Percentiles rank a stretch among this genome's conserved stretches.
Conservation (phyloP, 2,329 filamentous ascomycete genomes). For the Lizonia empirigonia region DNA sequence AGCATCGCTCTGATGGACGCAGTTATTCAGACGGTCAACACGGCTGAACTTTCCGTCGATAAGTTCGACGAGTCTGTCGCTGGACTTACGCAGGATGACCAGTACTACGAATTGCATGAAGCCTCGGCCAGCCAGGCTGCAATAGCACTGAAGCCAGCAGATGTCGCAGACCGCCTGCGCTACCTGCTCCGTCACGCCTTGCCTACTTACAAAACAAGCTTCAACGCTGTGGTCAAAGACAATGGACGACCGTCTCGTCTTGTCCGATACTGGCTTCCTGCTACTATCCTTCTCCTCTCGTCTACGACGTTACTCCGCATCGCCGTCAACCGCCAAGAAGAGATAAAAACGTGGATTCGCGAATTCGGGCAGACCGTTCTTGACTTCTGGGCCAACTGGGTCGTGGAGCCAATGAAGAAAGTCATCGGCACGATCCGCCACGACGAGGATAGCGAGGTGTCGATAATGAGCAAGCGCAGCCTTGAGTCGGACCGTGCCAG, state of each 20-base stretch:
- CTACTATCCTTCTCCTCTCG: slow-evolving; percentile 69
- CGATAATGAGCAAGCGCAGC: slow-evolving; percentile 93
- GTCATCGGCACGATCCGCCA: slow-evolving; percentile 92
- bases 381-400: slow-evolving; percentile 97
- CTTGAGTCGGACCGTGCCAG: slow-evolving; percentile 88
- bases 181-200: slow-evolving; percentile 72
- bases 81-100: slow-evolving; percentile 60
- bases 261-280: slow-evolving; percentile 88
- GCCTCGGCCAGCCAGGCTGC: slow-evolving; percentile 43
- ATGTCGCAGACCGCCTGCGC: slow-evolving; percentile 70
- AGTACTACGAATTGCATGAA: slow-evolving; percentile 52
- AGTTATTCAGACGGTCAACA: slow-evolving; percentile 73
- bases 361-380: slow-evolving; percentile 78
- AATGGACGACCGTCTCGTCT: slow-evolving; percentile 78
- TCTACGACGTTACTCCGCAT: slow-evolving; percentile 86
- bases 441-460: slow-evolving; percentile 89
- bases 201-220: slow-evolving; percentile 67
- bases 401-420: slow-evolving; percentile 81
- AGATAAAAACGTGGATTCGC: slow-evolving; percentile 78
- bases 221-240: slow-evolving; percentile 60
- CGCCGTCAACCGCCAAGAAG: slow-evolving; percentile 72
- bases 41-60: slow-evolving; percentile 60
- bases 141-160: slow-evolving; percentile 51
- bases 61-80: slow-evolving; percentile 63
- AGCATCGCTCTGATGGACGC: slow-evolving; percentile 87